A percentile compares a stretch with the other conserved stretches of the same genome.
These are phyloP conservation scores for Prunus mume DNA, from an alignment of 306 rosid species.

Conservation along the genomic window DNA sequence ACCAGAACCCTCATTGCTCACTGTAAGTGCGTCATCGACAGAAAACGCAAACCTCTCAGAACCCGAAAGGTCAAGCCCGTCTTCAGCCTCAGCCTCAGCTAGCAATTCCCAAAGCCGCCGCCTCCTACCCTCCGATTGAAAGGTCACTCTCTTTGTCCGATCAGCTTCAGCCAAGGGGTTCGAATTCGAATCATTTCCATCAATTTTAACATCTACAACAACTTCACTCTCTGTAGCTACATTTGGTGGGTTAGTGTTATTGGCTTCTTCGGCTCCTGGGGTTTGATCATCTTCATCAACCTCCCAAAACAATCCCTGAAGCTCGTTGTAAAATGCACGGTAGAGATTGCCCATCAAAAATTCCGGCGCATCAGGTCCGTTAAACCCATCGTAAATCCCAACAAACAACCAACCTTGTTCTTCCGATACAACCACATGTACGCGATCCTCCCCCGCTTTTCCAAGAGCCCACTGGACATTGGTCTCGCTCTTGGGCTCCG, in stretches of 20 bases:
- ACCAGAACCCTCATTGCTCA: conserved; percentile 57
- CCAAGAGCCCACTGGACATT: conserved; percentile 92
- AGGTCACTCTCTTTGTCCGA: conserved; percentile 27
- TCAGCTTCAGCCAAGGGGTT: conserved; percentile 11
- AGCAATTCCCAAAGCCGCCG: conserved; percentile 78
- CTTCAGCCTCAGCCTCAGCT: conserved; percentile 71
- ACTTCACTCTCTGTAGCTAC: conserved; percentile 32
- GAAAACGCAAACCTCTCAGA: conserved; percentile 94
- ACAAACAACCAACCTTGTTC: conserved; percentile 92
- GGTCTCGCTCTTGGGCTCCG: conserved; percentile 41
- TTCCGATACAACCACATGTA: conserved; percentile 85
- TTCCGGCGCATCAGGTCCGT: conserved; percentile 90
- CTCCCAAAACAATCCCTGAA: conserved; percentile 88
- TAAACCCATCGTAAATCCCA: conserved; percentile 86
- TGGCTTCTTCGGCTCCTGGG: background rate
- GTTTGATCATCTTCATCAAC: conserved; percentile 42
- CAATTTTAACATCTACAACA: conserved; percentile 20
- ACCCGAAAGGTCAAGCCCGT: conserved; percentile 90
- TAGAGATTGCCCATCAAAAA: conserved; percentile 84
- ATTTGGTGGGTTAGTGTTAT: conserved; percentile 18
- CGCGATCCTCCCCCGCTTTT: conserved; percentile 94
- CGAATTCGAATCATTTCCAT: conserved; percentile 23
- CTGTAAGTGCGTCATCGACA: conserved; percentile 77
- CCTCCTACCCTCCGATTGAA: conserved; percentile 54
- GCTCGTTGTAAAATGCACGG: conserved; percentile 75